phyloP scores from a whole-genome alignment of 352 stramenopile species.

The Pythium apleroticum region DNA sequence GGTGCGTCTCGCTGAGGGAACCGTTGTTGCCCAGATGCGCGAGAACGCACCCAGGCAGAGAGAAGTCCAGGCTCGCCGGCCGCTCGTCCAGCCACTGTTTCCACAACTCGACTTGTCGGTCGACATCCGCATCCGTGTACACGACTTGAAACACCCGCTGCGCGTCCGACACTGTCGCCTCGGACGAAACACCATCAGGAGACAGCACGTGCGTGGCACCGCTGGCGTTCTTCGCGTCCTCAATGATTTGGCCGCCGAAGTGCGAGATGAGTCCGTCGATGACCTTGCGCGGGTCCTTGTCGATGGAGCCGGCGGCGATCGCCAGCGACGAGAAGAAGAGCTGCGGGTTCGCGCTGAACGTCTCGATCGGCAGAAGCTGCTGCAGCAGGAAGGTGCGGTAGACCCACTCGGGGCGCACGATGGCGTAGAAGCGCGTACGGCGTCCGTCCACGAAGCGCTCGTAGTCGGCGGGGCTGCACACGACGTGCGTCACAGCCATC shows the following conservation, averaged over 20 bases:
- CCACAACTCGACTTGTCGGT: constrained; percentile 43
- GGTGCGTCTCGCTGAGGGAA: constrained; percentile 50
- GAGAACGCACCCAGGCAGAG: constrained; percentile 56
- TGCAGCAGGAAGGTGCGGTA: constrained; percentile 74
- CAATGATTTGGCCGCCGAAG: constrained; percentile 78
- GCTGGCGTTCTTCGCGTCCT: constrained; percentile 40
- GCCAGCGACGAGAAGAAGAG: constrained; percentile 80
- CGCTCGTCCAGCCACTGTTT: constrained; percentile 37
- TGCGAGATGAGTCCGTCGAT: constrained; percentile 78
- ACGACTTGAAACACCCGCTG: constrained; percentile 46
- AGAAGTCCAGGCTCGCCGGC: constrained; percentile 37
- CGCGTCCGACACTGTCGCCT: constrained; percentile 32
- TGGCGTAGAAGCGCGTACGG: constrained; percentile 66
- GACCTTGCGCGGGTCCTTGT: constrained; percentile 79
- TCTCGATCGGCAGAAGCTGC: constrained; percentile 56
- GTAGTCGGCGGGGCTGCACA: constrained; percentile 64
- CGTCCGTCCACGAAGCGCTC: constrained; percentile 43
- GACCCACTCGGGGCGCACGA: constrained; percentile 81
- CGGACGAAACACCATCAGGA: constrained; percentile 38
- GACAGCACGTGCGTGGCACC: constrained; percentile 76
- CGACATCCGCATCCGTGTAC: constrained; percentile 48
- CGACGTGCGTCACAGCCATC: constrained; percentile 59
- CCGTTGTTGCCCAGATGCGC: constrained; percentile 53
- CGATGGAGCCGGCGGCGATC: constrained; percentile 67
- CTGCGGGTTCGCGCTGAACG: constrained; percentile 73